Base-by-base conservation (phyloP, 441 rosid species). In the Dalechampia spathulata region DNA sequence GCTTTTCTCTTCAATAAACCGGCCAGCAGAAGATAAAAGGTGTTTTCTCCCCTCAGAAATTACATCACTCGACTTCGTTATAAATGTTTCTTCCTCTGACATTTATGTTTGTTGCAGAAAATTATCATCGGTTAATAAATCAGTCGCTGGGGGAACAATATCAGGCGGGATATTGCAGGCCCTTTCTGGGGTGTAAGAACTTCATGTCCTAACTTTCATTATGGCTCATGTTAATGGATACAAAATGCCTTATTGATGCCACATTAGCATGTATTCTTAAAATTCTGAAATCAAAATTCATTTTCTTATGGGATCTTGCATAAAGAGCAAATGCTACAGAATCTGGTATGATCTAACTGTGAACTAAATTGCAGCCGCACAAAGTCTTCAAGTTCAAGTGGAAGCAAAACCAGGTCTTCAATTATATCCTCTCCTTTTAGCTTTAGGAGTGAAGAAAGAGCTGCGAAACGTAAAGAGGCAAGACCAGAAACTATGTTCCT, bases 401-500 rank as follows among this genome's bases (percentile, higher is more conserved):
- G 69, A 72, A 66, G 69, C 72, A 87, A 73, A 72, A 49, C 70
- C 57, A 74, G 50, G 55, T 65, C 83, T 28, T 57, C 79, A 17
- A 64, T 34, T 52, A 72, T 64, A 27, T 73, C 77, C 48, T 63
- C 74, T 48, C 90, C 91, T n/a, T 93, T 86, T 73, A 75, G 75
- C 69, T 84, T 90, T 74, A 78, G 82, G 70, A 85, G 87, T 44
- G 96, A 77, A 61, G 94, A 85, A 76, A 77, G 97, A 64, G 96
- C 85, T 21, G 82, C 78, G 55, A 90, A 73, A 75, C 74, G 91
- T 71, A 93, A 74, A 71, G 93, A 85, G 97, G 97, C 74, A 82
- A 46, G 67, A 59, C 57, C 52, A 38, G n/a, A 45, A 30, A 55
- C 60, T 16, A 23, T 14, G 25, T 6, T 55, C n/a, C 15, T 48